Conservation (phyloP, 2,329 filamentous ascomycete species). For the Leptodontidium sp. region DNA sequence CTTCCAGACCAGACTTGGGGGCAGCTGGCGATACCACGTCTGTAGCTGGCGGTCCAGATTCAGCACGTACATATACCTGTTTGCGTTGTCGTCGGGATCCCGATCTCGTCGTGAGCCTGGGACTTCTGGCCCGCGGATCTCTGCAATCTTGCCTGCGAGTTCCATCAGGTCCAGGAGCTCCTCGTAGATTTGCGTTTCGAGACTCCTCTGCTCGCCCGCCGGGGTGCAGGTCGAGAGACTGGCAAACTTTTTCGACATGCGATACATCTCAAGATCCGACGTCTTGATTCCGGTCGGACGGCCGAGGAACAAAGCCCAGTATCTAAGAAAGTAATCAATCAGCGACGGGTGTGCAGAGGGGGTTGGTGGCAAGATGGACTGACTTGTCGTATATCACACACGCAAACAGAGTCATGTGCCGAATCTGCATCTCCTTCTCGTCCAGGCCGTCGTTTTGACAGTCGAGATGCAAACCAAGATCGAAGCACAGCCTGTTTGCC, state of each 20-base stretch:
- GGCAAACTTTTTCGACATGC: conserved; percentile 1
- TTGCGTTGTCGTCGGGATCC: not conserved
- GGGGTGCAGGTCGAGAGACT: not conserved
- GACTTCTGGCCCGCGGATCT: not conserved
- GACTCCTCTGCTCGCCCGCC: not conserved
- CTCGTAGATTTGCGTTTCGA: not conserved
- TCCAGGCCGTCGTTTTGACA: not conserved
- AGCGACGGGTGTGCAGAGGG: not conserved
- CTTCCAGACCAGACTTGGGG: not conserved
- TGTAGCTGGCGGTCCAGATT: not conserved
- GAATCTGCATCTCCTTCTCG: conserved; percentile 1
- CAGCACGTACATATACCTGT: not conserved
- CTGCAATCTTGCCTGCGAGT: conserved; percentile 1
- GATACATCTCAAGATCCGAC: not conserved
- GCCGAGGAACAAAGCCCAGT: not conserved
- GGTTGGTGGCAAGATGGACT: not conserved
- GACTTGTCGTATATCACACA: not conserved
- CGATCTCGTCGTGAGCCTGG: not conserved
- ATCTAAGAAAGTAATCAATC: not conserved
- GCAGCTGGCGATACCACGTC: not conserved
- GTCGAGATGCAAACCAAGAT: conserved; percentile 1
- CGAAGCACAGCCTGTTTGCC: not conserved
- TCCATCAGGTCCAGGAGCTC: conserved; percentile 1
- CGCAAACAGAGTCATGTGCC: not conserved
- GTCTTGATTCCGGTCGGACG: conserved; percentile 1